Conservation (phyloP, 106 monocot species). For the Acanthochlamys bracteata region DNA sequence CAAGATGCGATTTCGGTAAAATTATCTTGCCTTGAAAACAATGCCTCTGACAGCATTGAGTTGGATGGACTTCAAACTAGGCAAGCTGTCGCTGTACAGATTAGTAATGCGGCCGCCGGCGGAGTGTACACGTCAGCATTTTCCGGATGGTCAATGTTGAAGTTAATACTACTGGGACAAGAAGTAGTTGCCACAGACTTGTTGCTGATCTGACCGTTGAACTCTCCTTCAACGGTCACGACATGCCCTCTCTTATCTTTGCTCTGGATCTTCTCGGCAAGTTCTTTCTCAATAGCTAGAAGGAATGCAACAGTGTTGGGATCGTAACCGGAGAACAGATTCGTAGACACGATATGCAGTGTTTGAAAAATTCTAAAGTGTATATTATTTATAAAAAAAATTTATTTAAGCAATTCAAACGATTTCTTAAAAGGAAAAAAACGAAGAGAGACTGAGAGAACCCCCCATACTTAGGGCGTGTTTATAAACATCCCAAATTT, state of each 20-base stretch:
- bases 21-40: constrained; percentile 17
- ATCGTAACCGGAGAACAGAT: constrained; percentile 13
- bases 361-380: too few relatives aligned
- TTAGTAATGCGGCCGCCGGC: constrained; percentile 21
- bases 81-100: constrained; percentile 43
- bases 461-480: too few relatives aligned
- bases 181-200: constrained; percentile 26
- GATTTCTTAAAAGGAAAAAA: too few relatives aligned
- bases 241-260: constrained; percentile 12
- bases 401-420: too few relatives aligned
- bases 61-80: constrained; percentile 31
- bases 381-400: too few relatives aligned
- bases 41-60: constrained; percentile 31
- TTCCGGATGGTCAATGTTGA: constrained; percentile 43
- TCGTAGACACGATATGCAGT: too few relatives aligned
- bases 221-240: constrained; percentile 1
- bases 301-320: background rate
- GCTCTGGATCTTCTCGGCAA: constrained; percentile 13
- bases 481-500: too few relatives aligned
- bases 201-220: constrained; percentile 10
- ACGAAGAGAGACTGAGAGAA: too few relatives aligned
- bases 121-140: constrained; percentile 31
- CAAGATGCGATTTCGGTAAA: too few relatives aligned
- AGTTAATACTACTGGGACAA: constrained; percentile 28
- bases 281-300: constrained; percentile 7